Evolutionary conservation across 2,329 filamentous ascomycete genomes (phyloP).

Genomic region (Nakataea oryzae): DNA sequence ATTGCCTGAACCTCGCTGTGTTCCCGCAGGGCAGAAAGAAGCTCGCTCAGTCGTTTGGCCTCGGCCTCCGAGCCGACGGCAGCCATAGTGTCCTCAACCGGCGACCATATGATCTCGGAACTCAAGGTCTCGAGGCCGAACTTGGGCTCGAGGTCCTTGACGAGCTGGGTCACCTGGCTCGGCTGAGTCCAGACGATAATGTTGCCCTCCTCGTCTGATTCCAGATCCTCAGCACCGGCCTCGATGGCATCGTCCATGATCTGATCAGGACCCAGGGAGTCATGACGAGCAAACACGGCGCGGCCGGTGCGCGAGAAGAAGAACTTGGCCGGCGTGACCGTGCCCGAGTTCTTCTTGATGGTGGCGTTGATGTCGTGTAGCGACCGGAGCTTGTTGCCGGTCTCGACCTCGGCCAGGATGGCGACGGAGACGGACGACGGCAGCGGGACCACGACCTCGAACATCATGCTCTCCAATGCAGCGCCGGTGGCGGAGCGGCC

Average conservation of each 20-base stretch:
- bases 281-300: constrained; percentile 49
- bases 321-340: constrained; percentile 64
- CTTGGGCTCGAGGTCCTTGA: constrained; percentile 50
- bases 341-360: constrained; percentile 63
- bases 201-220: constrained; percentile 52
- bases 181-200: constrained; percentile 64
- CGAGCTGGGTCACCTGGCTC: constrained; percentile 51
- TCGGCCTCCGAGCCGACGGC: constrained; percentile 46
- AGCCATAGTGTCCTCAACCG: constrained; percentile 70
- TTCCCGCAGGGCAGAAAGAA: constrained; percentile 53
- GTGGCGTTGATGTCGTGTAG: constrained; percentile 62
- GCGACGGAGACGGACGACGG: constrained; percentile 42
- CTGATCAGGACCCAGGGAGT: constrained; percentile 49
- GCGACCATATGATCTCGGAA: constrained; percentile 75
- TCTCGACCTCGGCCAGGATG: constrained; percentile 75
- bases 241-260: constrained; percentile 77
- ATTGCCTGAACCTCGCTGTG: constrained; percentile 66
- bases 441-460: constrained; percentile 73
- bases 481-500: constrained; percentile 67
- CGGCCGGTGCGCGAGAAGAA: constrained; percentile 76
- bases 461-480: constrained; percentile 63
- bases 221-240: constrained; percentile 67
- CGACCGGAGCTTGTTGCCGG: constrained; percentile 66
- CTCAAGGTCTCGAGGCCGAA: constrained; percentile 59
- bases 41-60: constrained; percentile 44